Conservation (phyloP, 1,284 basidiomycete species). For the Sporisorium scitamineum region DNA sequence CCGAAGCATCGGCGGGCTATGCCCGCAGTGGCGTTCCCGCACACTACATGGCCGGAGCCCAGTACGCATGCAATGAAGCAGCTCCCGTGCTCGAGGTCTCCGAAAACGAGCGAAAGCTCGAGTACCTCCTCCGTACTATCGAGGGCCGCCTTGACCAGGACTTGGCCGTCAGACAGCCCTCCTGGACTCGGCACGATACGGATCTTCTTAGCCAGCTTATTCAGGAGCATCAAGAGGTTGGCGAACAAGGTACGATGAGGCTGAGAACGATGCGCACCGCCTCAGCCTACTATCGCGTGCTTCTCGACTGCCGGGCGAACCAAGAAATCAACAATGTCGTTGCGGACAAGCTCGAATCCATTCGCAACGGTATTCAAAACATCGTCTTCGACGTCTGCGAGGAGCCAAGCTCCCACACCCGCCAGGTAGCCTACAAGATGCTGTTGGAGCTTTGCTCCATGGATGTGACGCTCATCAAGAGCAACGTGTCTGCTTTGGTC, state of each 20-base stretch:
- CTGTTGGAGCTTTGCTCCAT: constrained; percentile 15
- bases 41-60: not conserved
- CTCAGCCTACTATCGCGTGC: not conserved
- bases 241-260: not conserved
- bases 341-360: not conserved
- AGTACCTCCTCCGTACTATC: constrained; percentile 13
- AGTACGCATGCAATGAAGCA: not conserved
- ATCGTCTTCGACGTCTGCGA: constrained; percentile 28
- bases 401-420: not conserved
- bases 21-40: not conserved
- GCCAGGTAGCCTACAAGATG: constrained; percentile 15
- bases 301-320: constrained; percentile 1
- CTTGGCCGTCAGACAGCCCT: not conserved
- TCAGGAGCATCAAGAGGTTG: not conserved
- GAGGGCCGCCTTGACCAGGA: not conserved
- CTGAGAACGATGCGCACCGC: constrained; percentile 17
- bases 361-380: constrained; percentile 10
- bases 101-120: constrained; percentile 12
- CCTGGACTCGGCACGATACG: constrained; percentile 2
- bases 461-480: constrained; percentile 12
- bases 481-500: constrained; percentile 20
- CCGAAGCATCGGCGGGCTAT: not conserved
- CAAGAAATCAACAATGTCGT: not conserved
- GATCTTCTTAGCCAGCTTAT: constrained; percentile 7
- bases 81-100: not conserved